Conservation (phyloP, 108 stramenopile genomes). For the Heterococcus sp. region DNA sequence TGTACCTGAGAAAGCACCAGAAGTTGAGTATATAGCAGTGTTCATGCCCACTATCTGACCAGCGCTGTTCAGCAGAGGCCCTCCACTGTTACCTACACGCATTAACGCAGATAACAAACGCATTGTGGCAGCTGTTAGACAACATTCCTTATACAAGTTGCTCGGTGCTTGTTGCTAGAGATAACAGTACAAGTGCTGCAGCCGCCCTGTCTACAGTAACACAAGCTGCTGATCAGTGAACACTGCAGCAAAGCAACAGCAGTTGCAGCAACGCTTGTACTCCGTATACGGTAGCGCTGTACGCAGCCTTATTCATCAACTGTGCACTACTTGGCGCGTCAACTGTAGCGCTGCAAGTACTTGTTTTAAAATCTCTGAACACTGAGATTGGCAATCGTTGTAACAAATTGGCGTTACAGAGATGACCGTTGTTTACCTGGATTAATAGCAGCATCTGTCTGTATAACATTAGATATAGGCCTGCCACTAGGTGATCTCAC, state of each 20-base stretch:
- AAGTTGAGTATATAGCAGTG: constrained; percentile 82
- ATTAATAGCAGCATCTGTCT: constrained; percentile 89
- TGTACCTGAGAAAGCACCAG: constrained; percentile 77
- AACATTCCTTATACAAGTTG: neutral
- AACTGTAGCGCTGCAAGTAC: too few species aligned
- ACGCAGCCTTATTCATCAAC: too few species aligned
- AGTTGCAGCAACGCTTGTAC: too few species aligned
- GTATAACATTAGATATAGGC: constrained; percentile 88
- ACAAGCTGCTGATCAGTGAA: too few species aligned
- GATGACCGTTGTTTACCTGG: too few species aligned
- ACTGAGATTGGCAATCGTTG: too few species aligned
- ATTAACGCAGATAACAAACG: constrained; percentile 6
- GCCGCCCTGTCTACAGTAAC: too few species aligned
- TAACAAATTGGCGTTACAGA: too few species aligned
- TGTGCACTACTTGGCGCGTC: too few species aligned
- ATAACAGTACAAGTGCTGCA: neutral
- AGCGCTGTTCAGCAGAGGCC: constrained; percentile 72
- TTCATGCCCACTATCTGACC: constrained; percentile 87
- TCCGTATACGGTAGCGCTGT: too few species aligned
- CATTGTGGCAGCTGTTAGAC: neutral
- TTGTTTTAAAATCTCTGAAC: too few species aligned
- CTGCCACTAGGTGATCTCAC: constrained; percentile 77
- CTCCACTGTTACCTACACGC: constrained; percentile 86
- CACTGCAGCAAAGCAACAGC: too few species aligned
- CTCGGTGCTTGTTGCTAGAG: neutral